Evolutionary conservation across 2,329 filamentous ascomycete genomes (phyloP).

Genomic region (Talaromyces pinophilus): DNA sequence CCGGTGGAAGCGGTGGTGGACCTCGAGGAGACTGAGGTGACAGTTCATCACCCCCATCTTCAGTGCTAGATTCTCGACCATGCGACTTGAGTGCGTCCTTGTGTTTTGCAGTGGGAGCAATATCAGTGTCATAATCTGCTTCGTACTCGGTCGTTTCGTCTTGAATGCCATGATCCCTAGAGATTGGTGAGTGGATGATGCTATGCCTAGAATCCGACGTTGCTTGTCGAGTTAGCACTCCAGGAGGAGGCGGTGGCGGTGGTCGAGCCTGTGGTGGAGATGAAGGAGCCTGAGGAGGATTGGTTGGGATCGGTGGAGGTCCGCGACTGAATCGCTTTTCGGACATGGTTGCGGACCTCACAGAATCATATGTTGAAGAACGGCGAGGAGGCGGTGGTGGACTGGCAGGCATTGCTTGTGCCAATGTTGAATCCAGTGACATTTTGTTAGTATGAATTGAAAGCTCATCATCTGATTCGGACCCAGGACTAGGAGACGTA

Average conservation of each 20-base stretch:
- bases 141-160: constrained; percentile 92
- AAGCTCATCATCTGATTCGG: constrained; percentile 85
- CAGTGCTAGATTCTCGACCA: constrained; percentile 72
- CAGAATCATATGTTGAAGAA: constrained; percentile 40
- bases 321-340: constrained; percentile 48
- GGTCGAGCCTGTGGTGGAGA: constrained; percentile 59
- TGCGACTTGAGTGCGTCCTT: constrained; percentile 90
- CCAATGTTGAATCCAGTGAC: constrained; percentile 45
- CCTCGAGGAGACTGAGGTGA: constrained; percentile 52
- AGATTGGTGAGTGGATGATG: constrained; percentile 26
- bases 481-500: constrained; percentile 72
- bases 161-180: constrained; percentile 61
- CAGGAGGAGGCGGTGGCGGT: constrained; percentile 64
- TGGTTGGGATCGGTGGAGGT: constrained; percentile 44
- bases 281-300: constrained; percentile 37
- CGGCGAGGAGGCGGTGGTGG: constrained; percentile 32
- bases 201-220: constrained; percentile 56
- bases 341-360: constrained; percentile 34
- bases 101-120: constrained; percentile 87
- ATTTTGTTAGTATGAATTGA: constrained; percentile 55
- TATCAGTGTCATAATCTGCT: constrained; percentile 97
- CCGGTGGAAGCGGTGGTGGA: constrained; percentile 49
- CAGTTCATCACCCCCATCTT: constrained; percentile 63
- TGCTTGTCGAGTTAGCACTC: constrained; percentile 57
- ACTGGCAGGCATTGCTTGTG: constrained; percentile 41